Conservation (phyloP, 2,329 filamentous ascomycete genomes). For the Cladosporium sp. region DNA sequence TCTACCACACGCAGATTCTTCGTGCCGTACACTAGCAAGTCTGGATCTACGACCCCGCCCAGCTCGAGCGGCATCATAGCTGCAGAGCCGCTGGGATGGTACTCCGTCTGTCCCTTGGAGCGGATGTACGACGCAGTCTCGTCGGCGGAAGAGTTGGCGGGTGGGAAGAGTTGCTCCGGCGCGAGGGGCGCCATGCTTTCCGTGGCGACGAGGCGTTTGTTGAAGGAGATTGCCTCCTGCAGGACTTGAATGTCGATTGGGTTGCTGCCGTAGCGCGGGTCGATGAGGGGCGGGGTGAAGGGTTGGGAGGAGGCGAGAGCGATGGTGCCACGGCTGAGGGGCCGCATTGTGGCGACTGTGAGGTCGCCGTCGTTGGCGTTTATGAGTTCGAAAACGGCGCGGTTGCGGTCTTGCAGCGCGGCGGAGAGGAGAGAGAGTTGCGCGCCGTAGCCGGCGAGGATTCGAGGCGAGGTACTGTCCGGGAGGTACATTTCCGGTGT, state of each 20-base stretch:
- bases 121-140: slow-evolving; percentile 26
- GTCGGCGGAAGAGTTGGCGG: slow-evolving; percentile 26
- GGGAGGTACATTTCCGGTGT: slow-evolving; percentile 20
- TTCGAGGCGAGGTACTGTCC: slow-evolving; percentile 13
- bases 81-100: slow-evolving; percentile 49
- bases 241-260: slow-evolving; percentile 35
- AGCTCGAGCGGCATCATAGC: slow-evolving; percentile 47
- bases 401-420: slow-evolving; percentile 20
- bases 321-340: slow-evolving; percentile 44
- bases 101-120: slow-evolving; percentile 38
- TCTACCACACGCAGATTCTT: slow-evolving; percentile 44
- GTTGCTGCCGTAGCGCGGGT: slow-evolving; percentile 44
- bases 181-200: slow-evolving; percentile 20
- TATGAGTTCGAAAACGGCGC: slow-evolving; percentile 28
- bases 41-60: slow-evolving; percentile 48
- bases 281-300: slow-evolving; percentile 37
- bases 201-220: slow-evolving; percentile 25
- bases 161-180: slow-evolving; percentile 21
- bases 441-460: slow-evolving; percentile 24
- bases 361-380: slow-evolving; percentile 30
- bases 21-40: slow-evolving; percentile 42
- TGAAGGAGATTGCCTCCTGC: slow-evolving; percentile 27
- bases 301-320: slow-evolving; percentile 36
- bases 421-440: slow-evolving; percentile 22
- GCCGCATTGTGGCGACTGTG: slow-evolving; percentile 35